Evolutionary conservation across 176 grass and related monocot species (phyloP).

Genomic region (Rhipidocladum racemiflorum): DNA sequence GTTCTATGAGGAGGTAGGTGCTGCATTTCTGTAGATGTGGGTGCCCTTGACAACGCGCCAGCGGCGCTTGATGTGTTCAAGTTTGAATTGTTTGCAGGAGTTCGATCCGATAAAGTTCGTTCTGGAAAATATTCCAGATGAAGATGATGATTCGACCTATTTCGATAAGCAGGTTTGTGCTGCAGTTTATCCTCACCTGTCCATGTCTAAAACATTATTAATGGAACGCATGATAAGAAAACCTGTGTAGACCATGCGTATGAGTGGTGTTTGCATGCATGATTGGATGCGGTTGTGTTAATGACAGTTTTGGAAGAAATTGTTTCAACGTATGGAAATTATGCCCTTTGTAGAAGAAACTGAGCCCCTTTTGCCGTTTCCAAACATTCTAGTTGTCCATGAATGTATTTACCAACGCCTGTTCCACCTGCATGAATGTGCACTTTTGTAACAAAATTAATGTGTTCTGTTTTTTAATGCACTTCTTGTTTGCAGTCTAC

Average conservation of each 20-base stretch:
- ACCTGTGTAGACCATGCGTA: background rate
- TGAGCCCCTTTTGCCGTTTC: background rate
- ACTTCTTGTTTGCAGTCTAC: slow-evolving; percentile 63
- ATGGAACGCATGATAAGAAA: background rate
- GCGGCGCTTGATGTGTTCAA: background rate
- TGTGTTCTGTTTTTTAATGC: background rate
- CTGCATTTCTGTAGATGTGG: background rate
- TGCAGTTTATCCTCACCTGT: background rate
- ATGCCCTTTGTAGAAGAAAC: slow-evolving; percentile 1
- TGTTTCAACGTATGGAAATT: background rate
- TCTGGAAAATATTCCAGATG: slow-evolving; percentile 69
- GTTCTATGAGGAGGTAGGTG: slow-evolving; percentile 87
- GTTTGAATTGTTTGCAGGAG: slow-evolving; percentile 51
- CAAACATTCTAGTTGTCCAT: slow-evolving; percentile 16
- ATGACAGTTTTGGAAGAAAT: background rate
- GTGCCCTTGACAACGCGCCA: background rate
- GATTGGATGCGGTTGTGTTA: background rate
- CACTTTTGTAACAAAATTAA: slow-evolving; percentile 13
- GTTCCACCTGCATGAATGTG: background rate
- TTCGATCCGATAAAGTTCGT: slow-evolving; percentile 92
- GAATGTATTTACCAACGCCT: background rate
- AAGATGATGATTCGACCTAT: slow-evolving; percentile 60
- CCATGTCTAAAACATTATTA: background rate
- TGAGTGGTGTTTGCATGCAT: background rate
- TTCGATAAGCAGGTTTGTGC: slow-evolving; percentile 91